Evolutionary conservation across 2,329 filamentous ascomycete species (phyloP).

Genomic region (Fulvia fulva): DNA sequence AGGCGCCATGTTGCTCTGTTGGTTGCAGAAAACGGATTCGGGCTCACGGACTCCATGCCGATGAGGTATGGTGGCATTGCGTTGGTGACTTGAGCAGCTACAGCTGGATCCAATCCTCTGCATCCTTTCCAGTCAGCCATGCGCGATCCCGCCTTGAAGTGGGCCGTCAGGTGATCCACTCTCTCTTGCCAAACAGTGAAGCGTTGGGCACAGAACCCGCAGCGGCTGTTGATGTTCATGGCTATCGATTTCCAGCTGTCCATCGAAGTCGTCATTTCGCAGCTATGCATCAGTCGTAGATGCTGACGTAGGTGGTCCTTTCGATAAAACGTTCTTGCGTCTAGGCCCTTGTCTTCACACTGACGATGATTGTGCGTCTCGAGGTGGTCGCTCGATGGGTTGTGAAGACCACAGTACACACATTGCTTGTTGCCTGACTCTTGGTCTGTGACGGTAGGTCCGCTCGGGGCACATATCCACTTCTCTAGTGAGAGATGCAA

Average conservation of each 20-base stretch:
- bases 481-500: constrained; percentile 63
- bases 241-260: constrained; percentile 60
- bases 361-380: constrained; percentile 57
- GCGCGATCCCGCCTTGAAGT: constrained; percentile 51
- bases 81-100: constrained; percentile 47
- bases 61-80: constrained; percentile 53
- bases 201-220: constrained; percentile 50
- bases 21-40: constrained; percentile 47
- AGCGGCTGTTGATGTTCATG: constrained; percentile 51
- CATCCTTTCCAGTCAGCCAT: constrained; percentile 56
- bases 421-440: constrained; percentile 55
- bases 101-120: constrained; percentile 48
- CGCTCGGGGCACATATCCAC: constrained; percentile 58
- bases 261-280: constrained; percentile 60
- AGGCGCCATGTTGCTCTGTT: constrained; percentile 24
- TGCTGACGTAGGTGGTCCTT: constrained; percentile 62
- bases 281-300: constrained; percentile 56
- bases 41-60: constrained; percentile 44
- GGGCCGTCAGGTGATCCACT: constrained; percentile 51
- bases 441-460: constrained; percentile 54
- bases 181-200: constrained; percentile 51
- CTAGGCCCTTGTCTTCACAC: constrained; percentile 63
- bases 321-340: constrained; percentile 61
- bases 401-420: constrained; percentile 54
- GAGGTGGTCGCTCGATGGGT: constrained; percentile 54